Evolutionary conservation across 768 basidiomycete genomes (phyloP).

Genomic region (Nidularia pulvinata): DNA sequence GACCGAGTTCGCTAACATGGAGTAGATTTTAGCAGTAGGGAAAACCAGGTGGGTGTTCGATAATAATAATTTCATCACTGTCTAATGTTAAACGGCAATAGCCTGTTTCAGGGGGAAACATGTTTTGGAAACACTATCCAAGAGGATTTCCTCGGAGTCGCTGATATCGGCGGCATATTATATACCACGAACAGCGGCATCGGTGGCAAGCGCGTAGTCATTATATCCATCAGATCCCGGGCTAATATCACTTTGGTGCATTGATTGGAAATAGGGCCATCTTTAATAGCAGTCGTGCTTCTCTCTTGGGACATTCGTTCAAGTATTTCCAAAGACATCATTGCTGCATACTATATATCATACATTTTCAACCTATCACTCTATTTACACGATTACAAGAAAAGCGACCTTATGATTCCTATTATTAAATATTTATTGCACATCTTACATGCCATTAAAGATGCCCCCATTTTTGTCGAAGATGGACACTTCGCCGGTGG

Average conservation of each 20-base stretch:
- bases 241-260: no score
- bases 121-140: constrained; percentile 26
- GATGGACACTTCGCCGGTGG: background rate
- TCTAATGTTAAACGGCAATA: constrained; percentile 5
- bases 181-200: background rate
- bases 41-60: constrained; percentile 16
- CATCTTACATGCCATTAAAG: background rate
- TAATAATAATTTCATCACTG: background rate
- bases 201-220: no score
- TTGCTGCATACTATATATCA: no score
- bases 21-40: constrained; percentile 17
- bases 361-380: background rate
- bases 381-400: background rate
- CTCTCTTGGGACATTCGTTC: no score
- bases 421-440: background rate
- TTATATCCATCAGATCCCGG: background rate
- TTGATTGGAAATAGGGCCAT: no score
- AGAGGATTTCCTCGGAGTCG: constrained; percentile 20
- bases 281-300: no score
- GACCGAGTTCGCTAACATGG: background rate
- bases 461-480: background rate
- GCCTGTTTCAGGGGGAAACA: constrained; percentile 21
- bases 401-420: background rate
- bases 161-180: no score
- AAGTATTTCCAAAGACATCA: no score